These are phyloP conservation scores for Laburnicola sp. DNA, from an alignment of 2,329 filamentous ascomycete species.

Conservation along the genomic window DNA sequence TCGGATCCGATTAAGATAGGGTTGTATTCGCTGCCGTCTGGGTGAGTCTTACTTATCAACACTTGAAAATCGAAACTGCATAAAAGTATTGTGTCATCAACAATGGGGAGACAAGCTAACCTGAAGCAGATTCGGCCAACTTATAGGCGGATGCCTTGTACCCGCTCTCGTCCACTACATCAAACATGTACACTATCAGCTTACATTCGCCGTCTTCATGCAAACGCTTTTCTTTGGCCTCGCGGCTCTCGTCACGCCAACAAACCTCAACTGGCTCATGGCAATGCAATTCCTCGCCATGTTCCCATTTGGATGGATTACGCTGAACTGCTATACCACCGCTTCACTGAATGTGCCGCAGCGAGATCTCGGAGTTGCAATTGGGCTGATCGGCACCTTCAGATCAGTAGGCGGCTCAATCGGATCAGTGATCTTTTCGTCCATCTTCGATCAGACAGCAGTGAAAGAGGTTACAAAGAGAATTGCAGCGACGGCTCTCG, in stretches of 20 bases:
- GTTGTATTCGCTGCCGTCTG: constrained; percentile 23
- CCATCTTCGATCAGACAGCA: constrained; percentile 25
- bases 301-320: constrained; percentile 30
- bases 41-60: constrained; percentile 8
- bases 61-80: neutral
- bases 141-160: constrained; percentile 21
- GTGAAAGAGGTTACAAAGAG: constrained; percentile 31
- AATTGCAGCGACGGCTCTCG: constrained; percentile 33
- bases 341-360: constrained; percentile 26
- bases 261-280: constrained; percentile 24
- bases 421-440: constrained; percentile 26
- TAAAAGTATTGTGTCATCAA: too few species aligned
- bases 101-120: too few species aligned
- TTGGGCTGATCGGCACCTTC: constrained; percentile 28
- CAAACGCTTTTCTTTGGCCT: constrained; percentile 28
- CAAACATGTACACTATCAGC: constrained; percentile 23
- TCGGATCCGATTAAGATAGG: constrained; percentile 24
- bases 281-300: constrained; percentile 28
- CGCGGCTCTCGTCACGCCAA: constrained; percentile 26
- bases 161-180: constrained; percentile 24
- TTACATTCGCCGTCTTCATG: constrained; percentile 24
- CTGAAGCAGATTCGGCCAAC: constrained; percentile 14
- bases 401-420: constrained; percentile 24
- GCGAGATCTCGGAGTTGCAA: constrained; percentile 23
- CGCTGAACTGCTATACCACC: constrained; percentile 22